Percentiles rank a stretch among this genome's conserved stretches.
Conservation (phyloP, 768 basidiomycete genomes). For the Mycena galopus region DNA sequence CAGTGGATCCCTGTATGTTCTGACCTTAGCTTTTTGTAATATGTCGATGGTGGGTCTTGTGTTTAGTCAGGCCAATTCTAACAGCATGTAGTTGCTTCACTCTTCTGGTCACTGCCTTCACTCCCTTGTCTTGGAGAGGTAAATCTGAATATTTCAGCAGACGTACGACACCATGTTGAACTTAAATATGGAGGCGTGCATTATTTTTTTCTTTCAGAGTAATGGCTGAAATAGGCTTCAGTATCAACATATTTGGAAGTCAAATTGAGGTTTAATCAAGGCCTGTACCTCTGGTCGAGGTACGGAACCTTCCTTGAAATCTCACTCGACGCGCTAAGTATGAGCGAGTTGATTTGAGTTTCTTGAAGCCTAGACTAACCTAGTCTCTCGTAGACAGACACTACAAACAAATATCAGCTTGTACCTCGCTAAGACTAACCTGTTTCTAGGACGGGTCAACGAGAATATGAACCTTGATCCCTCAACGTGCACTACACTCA, state of each 20-base stretch:
- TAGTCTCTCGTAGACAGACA: no score
- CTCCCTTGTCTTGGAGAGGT: neutral
- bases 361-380: no score
- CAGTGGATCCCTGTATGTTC: no score
- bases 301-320: constrained; percentile 44
- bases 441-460: neutral
- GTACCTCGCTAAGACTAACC: no score
- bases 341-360: neutral
- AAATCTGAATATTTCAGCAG: neutral
- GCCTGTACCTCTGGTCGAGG: constrained; percentile 43
- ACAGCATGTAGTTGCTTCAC: neutral
- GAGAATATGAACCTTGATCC: neutral
- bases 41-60: constrained; percentile 15
- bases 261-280: constrained; percentile 40
- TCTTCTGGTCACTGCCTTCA: neutral
- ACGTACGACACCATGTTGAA: constrained; percentile 26
- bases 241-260: constrained; percentile 37
- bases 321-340: constrained; percentile 34
- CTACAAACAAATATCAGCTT: no score
- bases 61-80: neutral
- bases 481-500: neutral
- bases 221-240: neutral
- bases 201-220: neutral
- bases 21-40: neutral
- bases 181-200: constrained; percentile 5